Evolutionary conservation across 352 stramenopile species (phyloP), one percentile per base, ranked within the genome.

Genomic region (Globisporangium alternatum): DNA sequence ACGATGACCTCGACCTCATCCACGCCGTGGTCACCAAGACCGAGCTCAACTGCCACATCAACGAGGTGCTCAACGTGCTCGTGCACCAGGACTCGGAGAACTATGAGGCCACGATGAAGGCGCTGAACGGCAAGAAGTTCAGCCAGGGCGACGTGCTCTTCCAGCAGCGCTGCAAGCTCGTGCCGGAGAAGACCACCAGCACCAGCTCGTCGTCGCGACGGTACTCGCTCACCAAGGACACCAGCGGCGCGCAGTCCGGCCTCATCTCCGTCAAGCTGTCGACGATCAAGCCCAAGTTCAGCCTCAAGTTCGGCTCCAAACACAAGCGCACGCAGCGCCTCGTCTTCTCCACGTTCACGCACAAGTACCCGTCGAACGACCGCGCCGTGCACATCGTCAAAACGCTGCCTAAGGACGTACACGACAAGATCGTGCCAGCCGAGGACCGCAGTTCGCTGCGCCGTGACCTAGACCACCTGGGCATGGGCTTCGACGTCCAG

Each of bases 331-430:
- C 71, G 2, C 76, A 90, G 52, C 73, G 74, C 25, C 76, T 92
- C n/a, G 76, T 70, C 43, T 81, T 91, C 53, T 66, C 77, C 28
- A 77, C 70, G 3, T 55, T 80, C 73, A n/a, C 56, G 22, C 56
- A 62, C 60, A 69, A 78, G 60, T 83, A 82, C 59, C 59, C 71
- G 35, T 58, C 44, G n/a, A 65, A 83, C 13, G 65, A 80, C 39
- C 80, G 75, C 7, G 80, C 80, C 9, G 67, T 80, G 22, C 80
- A 89, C 76, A 63, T 89, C 22, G 84, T 86, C 67, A 87, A 87
- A 71, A 87, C 78, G 17, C 58, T 89, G 22, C 80, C 78, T 0
- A 86, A 87, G 60, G 41, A 75, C 13, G 56, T 74, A 15, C 80
- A 81, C 31, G 74, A 81, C 28, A 60, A 70, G 37, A 62, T 86